A percentile compares a stretch with the other conserved stretches of the same genome.
phyloP scores from a whole-genome alignment of 805 yeast species.

The Priceomyces melissophilus region DNA sequence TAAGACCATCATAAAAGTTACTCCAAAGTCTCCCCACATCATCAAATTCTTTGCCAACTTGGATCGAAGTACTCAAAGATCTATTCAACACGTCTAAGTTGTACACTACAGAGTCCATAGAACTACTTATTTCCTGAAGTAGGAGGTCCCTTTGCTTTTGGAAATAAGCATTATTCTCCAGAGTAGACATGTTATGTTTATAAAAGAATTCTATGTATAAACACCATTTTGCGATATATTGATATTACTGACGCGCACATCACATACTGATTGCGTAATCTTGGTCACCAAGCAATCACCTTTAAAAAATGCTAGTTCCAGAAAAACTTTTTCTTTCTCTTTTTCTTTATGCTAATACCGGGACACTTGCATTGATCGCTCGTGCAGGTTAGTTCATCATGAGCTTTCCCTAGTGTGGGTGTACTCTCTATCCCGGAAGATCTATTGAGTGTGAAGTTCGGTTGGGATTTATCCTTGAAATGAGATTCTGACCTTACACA shows the following conservation, averaged over 20 bases:
- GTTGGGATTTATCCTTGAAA: constrained; percentile 12
- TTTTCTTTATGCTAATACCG: constrained; percentile 12
- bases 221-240: background rate
- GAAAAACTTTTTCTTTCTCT: background rate
- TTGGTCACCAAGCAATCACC: background rate
- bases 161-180: constrained; percentile 31
- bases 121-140: constrained; percentile 52
- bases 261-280: background rate
- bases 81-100: constrained; percentile 65
- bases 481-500: constrained; percentile 16
- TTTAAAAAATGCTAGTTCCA: background rate
- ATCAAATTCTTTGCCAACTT: constrained; percentile 75
- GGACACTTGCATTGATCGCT: constrained; percentile 21
- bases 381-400: constrained; percentile 14
- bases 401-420: constrained; percentile 19
- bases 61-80: constrained; percentile 61
- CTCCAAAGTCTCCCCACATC: constrained; percentile 70
- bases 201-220: background rate
- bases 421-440: constrained; percentile 30
- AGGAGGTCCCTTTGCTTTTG: constrained; percentile 58
- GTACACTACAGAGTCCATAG: constrained; percentile 63
- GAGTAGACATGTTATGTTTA: background rate
- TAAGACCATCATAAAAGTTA: constrained; percentile 56
- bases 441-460: constrained; percentile 14
- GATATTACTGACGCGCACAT: background rate